Evolutionary conservation across 257 asterid species (phyloP).

Genomic region (Solanum paucissectum): DNA sequence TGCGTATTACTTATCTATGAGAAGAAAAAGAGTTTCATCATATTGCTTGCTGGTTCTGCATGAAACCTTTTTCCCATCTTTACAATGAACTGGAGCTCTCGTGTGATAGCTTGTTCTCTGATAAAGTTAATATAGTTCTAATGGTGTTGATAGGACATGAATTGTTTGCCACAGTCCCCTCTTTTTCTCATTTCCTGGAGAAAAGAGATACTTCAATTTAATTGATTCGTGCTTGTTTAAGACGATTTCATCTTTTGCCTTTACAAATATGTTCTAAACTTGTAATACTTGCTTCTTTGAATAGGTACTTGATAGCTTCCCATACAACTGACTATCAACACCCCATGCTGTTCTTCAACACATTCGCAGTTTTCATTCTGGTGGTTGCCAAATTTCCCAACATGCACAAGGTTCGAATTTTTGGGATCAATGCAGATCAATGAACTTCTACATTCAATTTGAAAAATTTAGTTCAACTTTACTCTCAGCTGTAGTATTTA

Average conservation of each 20-base stretch:
- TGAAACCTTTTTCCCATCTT: not conserved
- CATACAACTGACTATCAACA: constrained; percentile 88
- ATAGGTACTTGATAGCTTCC: constrained; percentile 87
- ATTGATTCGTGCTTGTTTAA: not conserved
- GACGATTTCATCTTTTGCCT: not conserved
- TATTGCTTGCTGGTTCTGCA: not conserved
- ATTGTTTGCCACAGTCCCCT: not conserved
- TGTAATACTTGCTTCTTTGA: not conserved
- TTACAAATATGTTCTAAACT: not conserved
- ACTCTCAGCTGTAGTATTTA: not conserved
- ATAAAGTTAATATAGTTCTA: not conserved
- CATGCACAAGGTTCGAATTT: constrained; percentile 97
- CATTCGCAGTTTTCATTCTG: constrained; percentile 68
- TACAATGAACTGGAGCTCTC: not conserved
- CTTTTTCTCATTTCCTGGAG: not conserved
- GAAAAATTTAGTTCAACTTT: not conserved
- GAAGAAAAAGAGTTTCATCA: not conserved
- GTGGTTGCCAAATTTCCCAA: constrained; percentile 92
- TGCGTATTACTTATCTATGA: not conserved
- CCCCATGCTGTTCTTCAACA: constrained; percentile 83
- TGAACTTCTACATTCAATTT: constrained; percentile 19
- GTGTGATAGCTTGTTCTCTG: not conserved
- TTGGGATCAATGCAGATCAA: constrained; percentile 81
- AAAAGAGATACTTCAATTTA: not conserved
- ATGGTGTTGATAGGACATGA: not conserved